phyloP scores from a whole-genome alignment of 768 basidiomycete species.

The Leccinum truebloodii region DNA sequence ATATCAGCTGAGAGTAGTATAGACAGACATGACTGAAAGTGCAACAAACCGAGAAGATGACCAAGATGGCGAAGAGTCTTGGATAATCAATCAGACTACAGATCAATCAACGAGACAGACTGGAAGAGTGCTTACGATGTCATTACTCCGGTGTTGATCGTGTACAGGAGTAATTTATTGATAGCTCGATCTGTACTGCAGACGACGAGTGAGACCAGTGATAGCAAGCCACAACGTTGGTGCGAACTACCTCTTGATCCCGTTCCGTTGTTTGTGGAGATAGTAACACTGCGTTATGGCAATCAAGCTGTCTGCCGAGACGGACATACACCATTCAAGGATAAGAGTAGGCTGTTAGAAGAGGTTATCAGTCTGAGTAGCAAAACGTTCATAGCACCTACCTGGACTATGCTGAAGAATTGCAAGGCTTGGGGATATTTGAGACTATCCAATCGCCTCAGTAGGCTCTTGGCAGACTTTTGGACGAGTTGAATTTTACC shows the following conservation, averaged over 20 bases:
- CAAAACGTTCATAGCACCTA: too few relatives aligned
- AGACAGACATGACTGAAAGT: background rate
- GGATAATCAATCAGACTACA: background rate
- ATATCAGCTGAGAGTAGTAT: background rate
- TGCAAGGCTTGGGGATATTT: background rate
- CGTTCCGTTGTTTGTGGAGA: background rate
- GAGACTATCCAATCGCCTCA: background rate
- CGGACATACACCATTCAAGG: background rate
- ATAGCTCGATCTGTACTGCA: constrained; percentile 18
- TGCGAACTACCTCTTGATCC: background rate
- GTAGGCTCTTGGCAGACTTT: background rate
- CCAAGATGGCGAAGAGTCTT: background rate
- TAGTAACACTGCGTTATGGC: background rate
- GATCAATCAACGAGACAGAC: too few relatives aligned
- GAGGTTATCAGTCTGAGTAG: background rate
- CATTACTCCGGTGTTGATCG: constrained; percentile 2
- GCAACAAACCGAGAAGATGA: background rate
- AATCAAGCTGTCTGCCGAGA: background rate
- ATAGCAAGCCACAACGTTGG: background rate
- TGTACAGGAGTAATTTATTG: constrained; percentile 21
- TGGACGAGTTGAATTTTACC: background rate
- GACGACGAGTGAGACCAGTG: background rate
- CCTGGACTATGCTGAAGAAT: background rate
- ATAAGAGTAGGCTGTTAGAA: background rate
- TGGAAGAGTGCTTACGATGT: background rate